Evolutionary conservation across 495 filamentous ascomycete species (phyloP).

Genomic region (Neurospora terricola): DNA sequence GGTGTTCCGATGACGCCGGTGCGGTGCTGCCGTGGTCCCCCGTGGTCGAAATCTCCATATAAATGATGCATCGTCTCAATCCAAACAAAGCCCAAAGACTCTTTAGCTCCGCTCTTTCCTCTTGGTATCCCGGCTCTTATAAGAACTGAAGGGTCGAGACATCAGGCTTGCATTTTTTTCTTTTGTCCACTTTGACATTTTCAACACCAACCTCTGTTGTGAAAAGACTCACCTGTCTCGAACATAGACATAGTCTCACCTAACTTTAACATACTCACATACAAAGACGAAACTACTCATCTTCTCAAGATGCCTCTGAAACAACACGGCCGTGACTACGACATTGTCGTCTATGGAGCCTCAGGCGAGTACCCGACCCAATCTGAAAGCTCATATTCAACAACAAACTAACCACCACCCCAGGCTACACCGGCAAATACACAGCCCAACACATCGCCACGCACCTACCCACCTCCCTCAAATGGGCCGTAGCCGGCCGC

Average conservation of each 20-base stretch:
- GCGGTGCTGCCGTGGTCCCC: slow-evolving; percentile 16
- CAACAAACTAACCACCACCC: slow-evolving; percentile 11
- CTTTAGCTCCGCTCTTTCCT: not conserved
- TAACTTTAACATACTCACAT: not conserved
- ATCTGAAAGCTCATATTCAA: slow-evolving; percentile 41
- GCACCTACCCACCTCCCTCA: slow-evolving; percentile 65
- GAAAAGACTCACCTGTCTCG: not conserved
- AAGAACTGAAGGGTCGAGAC: not conserved
- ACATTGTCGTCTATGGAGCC: slow-evolving; percentile 75
- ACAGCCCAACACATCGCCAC: slow-evolving; percentile 68
- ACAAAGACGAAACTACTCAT: not conserved
- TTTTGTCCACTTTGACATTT: not conserved
- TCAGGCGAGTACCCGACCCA: slow-evolving; percentile 49
- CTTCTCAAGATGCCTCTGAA: slow-evolving; percentile 27
- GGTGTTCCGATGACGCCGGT: slow-evolving; percentile 35
- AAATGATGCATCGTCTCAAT: not conserved
- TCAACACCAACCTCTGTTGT: not conserved
- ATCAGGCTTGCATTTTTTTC: not conserved
- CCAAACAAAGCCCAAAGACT: not conserved
- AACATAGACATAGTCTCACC: not conserved
- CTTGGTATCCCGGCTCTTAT: not conserved
- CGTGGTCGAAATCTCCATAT: not conserved
- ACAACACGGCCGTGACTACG: slow-evolving; percentile 55
- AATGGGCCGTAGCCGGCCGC: slow-evolving; percentile 86
- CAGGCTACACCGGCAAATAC: slow-evolving; percentile 78